Percentiles rank a stretch among this genome's conserved stretches.
phyloP scores from a whole-genome alignment of 2,329 filamentous ascomycete species.

The Claviceps humidiphila region DNA sequence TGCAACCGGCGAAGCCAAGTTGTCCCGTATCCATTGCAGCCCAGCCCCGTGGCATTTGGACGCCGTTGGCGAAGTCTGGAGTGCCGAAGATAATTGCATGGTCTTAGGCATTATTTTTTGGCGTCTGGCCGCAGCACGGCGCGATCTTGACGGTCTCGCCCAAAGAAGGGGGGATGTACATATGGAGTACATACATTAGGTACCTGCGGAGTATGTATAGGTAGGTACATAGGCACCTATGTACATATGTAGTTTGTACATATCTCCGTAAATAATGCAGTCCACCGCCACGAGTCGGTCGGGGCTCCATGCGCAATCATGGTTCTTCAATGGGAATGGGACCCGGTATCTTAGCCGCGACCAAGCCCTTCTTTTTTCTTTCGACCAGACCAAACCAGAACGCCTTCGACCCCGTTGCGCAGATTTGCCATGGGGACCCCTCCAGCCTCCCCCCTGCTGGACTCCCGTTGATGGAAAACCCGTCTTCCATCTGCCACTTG shows the following conservation, averaged over 20 bases:
- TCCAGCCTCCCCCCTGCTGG: neutral
- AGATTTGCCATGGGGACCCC: neutral
- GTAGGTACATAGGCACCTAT: too few species aligned
- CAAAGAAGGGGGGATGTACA: too few species aligned
- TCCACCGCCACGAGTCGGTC: too few species aligned
- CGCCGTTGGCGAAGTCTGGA: neutral
- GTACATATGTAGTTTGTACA: too few species aligned
- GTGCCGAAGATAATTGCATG: neutral
- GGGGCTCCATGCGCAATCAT: neutral
- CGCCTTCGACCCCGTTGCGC: neutral
- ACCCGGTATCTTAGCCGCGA: neutral
- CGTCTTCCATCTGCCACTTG: neutral
- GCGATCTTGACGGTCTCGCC: neutral
- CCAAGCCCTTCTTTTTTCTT: neutral
- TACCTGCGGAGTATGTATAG: too few species aligned
- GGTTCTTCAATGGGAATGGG: neutral
- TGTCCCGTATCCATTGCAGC: neutral
- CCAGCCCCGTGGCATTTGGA: neutral
- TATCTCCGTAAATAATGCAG: too few species aligned
- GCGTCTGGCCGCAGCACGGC: neutral
- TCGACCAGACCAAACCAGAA: neutral
- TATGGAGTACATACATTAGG: too few species aligned
- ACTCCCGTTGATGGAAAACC: constrained; percentile 1
- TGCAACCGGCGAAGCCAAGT: neutral
- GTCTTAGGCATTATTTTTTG: neutral